Evolutionary conservation across 2,329 filamentous ascomycete genomes (phyloP), one percentile per base, ranked within the genome.

Genomic region (Xylaria sp.): DNA sequence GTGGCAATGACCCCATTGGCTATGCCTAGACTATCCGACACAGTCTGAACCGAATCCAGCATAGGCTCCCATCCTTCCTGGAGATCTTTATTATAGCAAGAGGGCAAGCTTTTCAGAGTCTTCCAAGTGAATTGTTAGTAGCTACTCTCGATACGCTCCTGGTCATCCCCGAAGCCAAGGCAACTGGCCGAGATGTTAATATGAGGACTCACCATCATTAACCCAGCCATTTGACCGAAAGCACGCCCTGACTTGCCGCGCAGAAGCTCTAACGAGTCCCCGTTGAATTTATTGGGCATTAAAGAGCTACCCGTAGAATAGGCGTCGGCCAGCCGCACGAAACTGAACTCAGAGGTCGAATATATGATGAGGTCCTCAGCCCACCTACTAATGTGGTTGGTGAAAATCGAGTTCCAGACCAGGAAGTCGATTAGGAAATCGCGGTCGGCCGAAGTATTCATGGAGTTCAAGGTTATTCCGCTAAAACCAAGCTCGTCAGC

Each of bases 21-120:
- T 73, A 97, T 97, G 78, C 91, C 89, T 65, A 97, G 85, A 77
- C 91, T 93, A 83, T 97, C 91, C 61, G 86, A 87, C 67, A 96
- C 85, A 10, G 92, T 94, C 85, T 94, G 91, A 80, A 94, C 87
- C 78, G 90, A 88, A 80, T 97, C 93, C 59, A 97, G 87, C 81
- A 97, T 89, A 23, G 92, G 91, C 83, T 97, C 91, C 69, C 93
- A 90, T 64, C 89, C 90, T 81, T 97, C 93, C 80, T 97, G 93
- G n/a, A 97, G 81, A 79, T 97, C 93, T 81, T 97, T 97, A 1
- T 84, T 86, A 81, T 94, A 94, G 28, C 89, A 91, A 36, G 85
- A 87, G n/a, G 91, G 91, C 45, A 93, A 85, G 18, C 39, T 41
- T 41, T 41, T 41, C 30, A 32, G 39, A 41, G n/a, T 41, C 15